Conservation (phyloP, 352 stramenopile genomes). For the Phytophthora chlamydospora region DNA sequence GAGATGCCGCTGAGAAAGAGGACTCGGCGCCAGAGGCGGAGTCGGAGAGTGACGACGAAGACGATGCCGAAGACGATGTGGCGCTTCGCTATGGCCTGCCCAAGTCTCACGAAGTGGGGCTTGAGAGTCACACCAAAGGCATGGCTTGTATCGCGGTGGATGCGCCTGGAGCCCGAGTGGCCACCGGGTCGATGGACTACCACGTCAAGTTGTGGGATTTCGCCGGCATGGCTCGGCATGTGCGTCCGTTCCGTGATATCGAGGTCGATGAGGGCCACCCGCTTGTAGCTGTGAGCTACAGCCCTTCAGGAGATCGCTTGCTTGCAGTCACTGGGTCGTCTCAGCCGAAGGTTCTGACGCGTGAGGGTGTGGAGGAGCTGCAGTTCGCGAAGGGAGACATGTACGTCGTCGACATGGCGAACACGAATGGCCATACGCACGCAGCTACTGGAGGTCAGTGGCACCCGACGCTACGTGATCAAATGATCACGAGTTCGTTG, state of each 20-base stretch:
- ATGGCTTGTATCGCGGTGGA: slow-evolving; percentile 80
- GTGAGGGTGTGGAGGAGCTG: slow-evolving; percentile 80
- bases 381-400: slow-evolving; percentile 87
- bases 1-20: slow-evolving; percentile 12
- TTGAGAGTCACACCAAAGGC: slow-evolving; percentile 63
- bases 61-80: slow-evolving; percentile 55
- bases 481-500: slow-evolving; percentile 83
- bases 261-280: slow-evolving; percentile 85
- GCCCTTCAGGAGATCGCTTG: slow-evolving; percentile 75
- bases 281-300: slow-evolving; percentile 81
- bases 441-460: slow-evolving; percentile 69
- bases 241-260: slow-evolving; percentile 79
- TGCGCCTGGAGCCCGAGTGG: slow-evolving; percentile 65
- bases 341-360: slow-evolving; percentile 77
- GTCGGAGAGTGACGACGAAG: slow-evolving; percentile 44
- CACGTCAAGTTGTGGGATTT: slow-evolving; percentile 90
- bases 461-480: slow-evolving; percentile 69
- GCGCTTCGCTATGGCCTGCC: slow-evolving; percentile 71
- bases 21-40: slow-evolving; percentile 18
- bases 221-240: slow-evolving; percentile 81
- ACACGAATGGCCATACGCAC: slow-evolving; percentile 87
- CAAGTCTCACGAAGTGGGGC: slow-evolving; percentile 69
- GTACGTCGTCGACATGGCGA: slow-evolving; percentile 88
- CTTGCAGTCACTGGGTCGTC: slow-evolving; percentile 74
- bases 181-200: slow-evolving; percentile 85